Evolutionary conservation across 1,284 basidiomycete genomes (phyloP), one percentile per base, ranked within the genome.

Genomic region (Marasmius fiardii): DNA sequence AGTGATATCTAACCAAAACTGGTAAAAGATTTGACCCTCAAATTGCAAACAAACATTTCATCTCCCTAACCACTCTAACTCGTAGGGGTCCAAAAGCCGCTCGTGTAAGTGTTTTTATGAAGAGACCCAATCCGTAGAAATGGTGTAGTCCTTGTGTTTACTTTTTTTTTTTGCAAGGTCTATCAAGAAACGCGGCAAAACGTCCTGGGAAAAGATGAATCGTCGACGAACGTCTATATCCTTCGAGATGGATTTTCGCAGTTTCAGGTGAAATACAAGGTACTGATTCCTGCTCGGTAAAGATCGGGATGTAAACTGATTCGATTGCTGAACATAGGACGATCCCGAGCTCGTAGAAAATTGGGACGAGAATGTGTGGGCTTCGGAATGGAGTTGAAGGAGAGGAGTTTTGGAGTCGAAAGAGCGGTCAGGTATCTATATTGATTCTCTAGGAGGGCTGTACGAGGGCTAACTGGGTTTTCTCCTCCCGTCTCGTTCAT

Each of bases 31-130:
- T n/a, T 37, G 35, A 37, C 35, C 5, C 35, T 37, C 35, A 37
- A n/a, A n/a, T n/a, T n/a, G n/a, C n/a, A n/a, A n/a, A n/a, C n/a
- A n/a, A n/a, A n/a, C n/a, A n/a, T n/a, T n/a, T n/a, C n/a, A n/a
- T n/a, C n/a, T n/a, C n/a, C n/a, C n/a, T n/a, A n/a, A n/a, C n/a
- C 35, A 11, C 35, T n/a, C 52, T 45, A 51, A 23, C 43, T 55
- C 34, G 33, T 51, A 91, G 89, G 45, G 90, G 89, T 18, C 89
- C 90, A 0, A 84, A 83, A 63, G 85, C 89, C 59, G 90, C 89
- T 35, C 74, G 79, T 57, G 89, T 90, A 68, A 28, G 78, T 67
- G 54, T 37, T 37, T 24, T 47, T 33, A 26, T 57, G 28, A 20
- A 41, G 43, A 14, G 23, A 24, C 50, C n/a, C n/a, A n/a, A n/a